Percentiles rank a stretch among this genome's conserved stretches.
phyloP scores from a whole-genome alignment of 768 basidiomycete species.

The Pleurotus ostreatus region DNA sequence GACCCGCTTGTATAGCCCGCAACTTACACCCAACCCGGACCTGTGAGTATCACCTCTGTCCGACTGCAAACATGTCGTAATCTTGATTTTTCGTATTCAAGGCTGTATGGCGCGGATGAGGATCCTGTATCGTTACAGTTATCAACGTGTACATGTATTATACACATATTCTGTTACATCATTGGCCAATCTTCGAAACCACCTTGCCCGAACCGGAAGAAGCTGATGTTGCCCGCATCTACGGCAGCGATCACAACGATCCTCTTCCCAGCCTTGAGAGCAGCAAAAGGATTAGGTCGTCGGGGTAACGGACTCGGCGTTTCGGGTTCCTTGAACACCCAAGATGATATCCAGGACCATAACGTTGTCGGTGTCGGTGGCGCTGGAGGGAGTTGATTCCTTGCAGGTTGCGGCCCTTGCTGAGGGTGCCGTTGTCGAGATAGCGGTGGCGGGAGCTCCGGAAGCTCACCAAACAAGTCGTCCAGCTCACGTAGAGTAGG shows the following conservation, averaged over 20 bases:
- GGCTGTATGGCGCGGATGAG: constrained; percentile 21
- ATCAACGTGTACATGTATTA: neutral
- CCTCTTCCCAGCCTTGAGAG: constrained; percentile 81
- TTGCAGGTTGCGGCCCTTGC: constrained; percentile 4
- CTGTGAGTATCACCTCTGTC: constrained; percentile 14
- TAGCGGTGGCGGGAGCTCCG: constrained; percentile 63
- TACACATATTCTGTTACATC: constrained; percentile 23
- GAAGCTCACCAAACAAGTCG: constrained; percentile 65
- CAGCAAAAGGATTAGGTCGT: constrained; percentile 70
- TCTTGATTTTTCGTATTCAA: neutral
- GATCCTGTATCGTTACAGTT: neutral
- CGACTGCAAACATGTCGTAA: neutral
- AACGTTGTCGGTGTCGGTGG: neutral
- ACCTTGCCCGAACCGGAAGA: constrained; percentile 85
- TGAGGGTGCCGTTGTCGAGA: constrained; percentile 34
- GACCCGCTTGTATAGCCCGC: constrained; percentile 8
- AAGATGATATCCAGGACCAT: constrained; percentile 25
- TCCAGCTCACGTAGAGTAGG: constrained; percentile 79
- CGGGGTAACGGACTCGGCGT: constrained; percentile 21
- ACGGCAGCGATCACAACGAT: constrained; percentile 83
- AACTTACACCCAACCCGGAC: constrained; percentile 21
- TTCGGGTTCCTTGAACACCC: constrained; percentile 16
- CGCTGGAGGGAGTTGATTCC: neutral
- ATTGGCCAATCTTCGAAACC: constrained; percentile 85
- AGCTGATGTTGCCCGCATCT: constrained; percentile 82